Percentiles rank a stretch among this genome's conserved stretches.
These are phyloP conservation scores for Carnegiea gigantea DNA, from an alignment of 179 eudicot species.

Conservation along the genomic window DNA sequence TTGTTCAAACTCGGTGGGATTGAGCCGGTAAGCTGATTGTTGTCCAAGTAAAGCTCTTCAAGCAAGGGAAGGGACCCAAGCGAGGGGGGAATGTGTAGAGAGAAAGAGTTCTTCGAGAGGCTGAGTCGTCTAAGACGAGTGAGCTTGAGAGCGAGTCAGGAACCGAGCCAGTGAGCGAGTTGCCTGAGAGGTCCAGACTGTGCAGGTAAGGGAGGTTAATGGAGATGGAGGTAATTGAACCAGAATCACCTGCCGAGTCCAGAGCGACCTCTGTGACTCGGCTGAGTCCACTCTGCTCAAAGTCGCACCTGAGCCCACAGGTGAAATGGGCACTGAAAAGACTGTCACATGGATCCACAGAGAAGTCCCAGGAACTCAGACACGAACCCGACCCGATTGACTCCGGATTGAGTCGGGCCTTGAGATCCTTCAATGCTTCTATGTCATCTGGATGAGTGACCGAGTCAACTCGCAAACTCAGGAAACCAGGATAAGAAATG, in stretches of 20 bases:
- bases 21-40: slow-evolving; percentile 48
- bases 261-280: slow-evolving; percentile 70
- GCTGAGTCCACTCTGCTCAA: slow-evolving; percentile 26
- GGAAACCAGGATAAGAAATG: background rate
- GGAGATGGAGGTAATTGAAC: slow-evolving; percentile 34
- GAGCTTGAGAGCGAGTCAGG: slow-evolving; percentile 49
- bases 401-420: slow-evolving; percentile 34
- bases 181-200: slow-evolving; percentile 54
- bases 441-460: slow-evolving; percentile 52
- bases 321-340: slow-evolving; percentile 53
- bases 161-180: slow-evolving; percentile 50
- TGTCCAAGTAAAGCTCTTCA: slow-evolving; percentile 57
- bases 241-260: slow-evolving; percentile 73
- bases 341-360: slow-evolving; percentile 62
- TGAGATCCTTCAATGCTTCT: slow-evolving; percentile 40
- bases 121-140: slow-evolving; percentile 44
- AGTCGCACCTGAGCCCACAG: slow-evolving; percentile 70
- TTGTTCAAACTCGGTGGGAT: slow-evolving; percentile 55
- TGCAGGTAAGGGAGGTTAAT: slow-evolving; percentile 54
- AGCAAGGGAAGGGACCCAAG: slow-evolving; percentile 47
- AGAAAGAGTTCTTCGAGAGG: slow-evolving; percentile 53
- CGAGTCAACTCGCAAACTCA: slow-evolving; percentile 28
- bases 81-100: slow-evolving; percentile 49
- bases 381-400: slow-evolving; percentile 60
- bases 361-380: slow-evolving; percentile 66